phyloP scores from a whole-genome alignment of 805 yeast species.

The Pichia deserticola region DNA sequence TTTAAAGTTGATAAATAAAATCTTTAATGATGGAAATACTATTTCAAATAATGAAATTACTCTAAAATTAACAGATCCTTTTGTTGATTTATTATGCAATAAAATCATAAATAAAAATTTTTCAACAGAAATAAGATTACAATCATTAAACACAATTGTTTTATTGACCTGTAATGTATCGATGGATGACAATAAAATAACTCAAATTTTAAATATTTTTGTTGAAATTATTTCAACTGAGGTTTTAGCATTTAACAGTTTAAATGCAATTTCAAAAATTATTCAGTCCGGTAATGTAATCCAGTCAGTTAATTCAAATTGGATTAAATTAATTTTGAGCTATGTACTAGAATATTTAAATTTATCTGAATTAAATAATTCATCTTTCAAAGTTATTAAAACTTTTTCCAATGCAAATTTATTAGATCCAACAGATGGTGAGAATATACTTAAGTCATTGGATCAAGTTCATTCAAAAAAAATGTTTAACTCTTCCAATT shows the following conservation, averaged over 20 bases:
- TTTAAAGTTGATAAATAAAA: constrained; percentile 16
- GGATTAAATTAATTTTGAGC: constrained; percentile 17
- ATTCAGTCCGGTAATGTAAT: constrained; percentile 8
- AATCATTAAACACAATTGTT: constrained; percentile 20
- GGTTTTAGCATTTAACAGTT: constrained; percentile 20
- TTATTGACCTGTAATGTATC: constrained; percentile 13
- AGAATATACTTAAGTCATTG: constrained; percentile 5
- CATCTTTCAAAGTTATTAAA: constrained; percentile 15
- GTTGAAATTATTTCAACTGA: constrained; percentile 22
- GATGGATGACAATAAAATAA: neutral
- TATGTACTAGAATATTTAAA: constrained; percentile 15
- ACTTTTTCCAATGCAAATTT: constrained; percentile 5
- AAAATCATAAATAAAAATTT: constrained; percentile 25
- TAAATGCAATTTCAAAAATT: constrained; percentile 17
- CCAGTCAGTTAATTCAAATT: neutral
- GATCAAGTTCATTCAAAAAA: constrained; percentile 6
- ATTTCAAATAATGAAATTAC: constrained; percentile 1
- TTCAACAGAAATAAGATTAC: constrained; percentile 28
- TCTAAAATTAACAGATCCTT: neutral
- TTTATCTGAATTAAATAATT: constrained; percentile 15
- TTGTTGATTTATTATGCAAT: constrained; percentile 15
- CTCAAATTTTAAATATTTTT: constrained; percentile 15
- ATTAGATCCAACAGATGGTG: constrained; percentile 9
- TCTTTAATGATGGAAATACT: constrained; percentile 15
- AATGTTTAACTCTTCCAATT: constrained; percentile 11